Conservation (phyloP, 2,329 filamentous ascomycete species). For the Neofusicoccum ribis region DNA sequence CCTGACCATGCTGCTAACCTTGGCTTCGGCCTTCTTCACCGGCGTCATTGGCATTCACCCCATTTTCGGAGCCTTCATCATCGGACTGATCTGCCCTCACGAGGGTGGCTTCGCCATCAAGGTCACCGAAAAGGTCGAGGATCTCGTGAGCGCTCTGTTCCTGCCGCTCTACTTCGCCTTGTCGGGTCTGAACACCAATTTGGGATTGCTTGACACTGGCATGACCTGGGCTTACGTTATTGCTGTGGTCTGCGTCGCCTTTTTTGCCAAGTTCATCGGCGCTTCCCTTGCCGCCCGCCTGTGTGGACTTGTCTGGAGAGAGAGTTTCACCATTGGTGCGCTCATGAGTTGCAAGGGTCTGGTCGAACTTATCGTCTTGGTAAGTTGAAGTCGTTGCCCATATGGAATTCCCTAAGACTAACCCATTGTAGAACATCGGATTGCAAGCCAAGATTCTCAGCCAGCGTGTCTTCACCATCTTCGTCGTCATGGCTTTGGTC, state of each 20-base stretch:
- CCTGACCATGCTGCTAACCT: constrained; percentile 75
- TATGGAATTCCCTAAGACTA: not conserved
- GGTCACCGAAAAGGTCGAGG: constrained; percentile 90
- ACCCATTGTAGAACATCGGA: constrained; percentile 66
- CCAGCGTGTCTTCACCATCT: constrained; percentile 82
- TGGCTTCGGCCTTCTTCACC: constrained; percentile 83
- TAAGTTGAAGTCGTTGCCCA: constrained; percentile 46
- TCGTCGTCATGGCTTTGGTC: constrained; percentile 88
- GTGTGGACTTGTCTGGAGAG: constrained; percentile 82
- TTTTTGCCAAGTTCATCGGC: constrained; percentile 80
- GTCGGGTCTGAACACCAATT: constrained; percentile 83
- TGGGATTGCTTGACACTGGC: constrained; percentile 79
- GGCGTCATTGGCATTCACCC: constrained; percentile 89
- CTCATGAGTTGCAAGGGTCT: constrained; percentile 97
- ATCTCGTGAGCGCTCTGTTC: constrained; percentile 80
- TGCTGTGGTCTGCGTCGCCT: constrained; percentile 78
- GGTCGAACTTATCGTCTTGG: constrained; percentile 91
- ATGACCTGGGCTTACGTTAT: constrained; percentile 89
- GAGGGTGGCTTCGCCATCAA: constrained; percentile 89
- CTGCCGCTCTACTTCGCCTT: constrained; percentile 91
- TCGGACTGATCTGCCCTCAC: constrained; percentile 86
- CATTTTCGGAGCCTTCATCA: constrained; percentile 90
- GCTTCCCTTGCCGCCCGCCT: constrained; percentile 75
- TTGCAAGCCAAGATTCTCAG: constrained; percentile 81
- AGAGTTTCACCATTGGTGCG: constrained; percentile 82